Evolutionary conservation across 176 grass and related monocot genomes (phyloP), one percentile per base, ranked within the genome.

Genomic region (Urochloa ruziziensis): DNA sequence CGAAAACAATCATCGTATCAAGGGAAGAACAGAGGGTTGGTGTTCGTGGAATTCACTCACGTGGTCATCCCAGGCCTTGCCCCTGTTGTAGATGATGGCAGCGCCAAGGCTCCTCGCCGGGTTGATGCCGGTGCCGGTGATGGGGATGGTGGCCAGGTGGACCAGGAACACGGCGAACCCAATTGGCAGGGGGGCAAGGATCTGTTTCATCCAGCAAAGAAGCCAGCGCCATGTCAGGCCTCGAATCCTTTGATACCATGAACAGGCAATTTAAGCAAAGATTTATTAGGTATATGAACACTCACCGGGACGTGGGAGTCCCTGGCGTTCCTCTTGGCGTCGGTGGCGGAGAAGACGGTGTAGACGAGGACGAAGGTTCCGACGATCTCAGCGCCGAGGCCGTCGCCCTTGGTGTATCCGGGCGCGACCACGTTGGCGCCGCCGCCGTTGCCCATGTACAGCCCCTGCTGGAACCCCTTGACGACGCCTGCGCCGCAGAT

Each of bases 81-180:
- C 25, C 80, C 54, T 86, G 88, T 97, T 92, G 92, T 89, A 97
- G 84, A 97, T 92, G 77, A 94, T 42, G 88, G 92, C 90, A 58
- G 94, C 90, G 76, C 90, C 92, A 48, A 97, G 92, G 84, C 95
- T 97, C 80, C 95, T 81, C 0, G 95, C 95, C 14, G 95, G 95
- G 88, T 97, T 97, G 92, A 97, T 97, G 73, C 95, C 95, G 29
- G 95, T 97, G 77, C 95, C 95, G 49, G 95, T 97, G 90, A 97
- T 97, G 80, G 95, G 95, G 80, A 97, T 97, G 75, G 95, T 97
- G 62, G 95, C 95, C 84, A 97, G 79, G 81, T 97, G 95, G 35
- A 97, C 95, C 57, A 97, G 80, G 89, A 97, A 97, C 78, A 97
- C 95, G 0, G 95, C 95, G 35, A 97, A 97, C 5, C 95, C 95